phyloP scores from a whole-genome alignment of 2,329 filamentous ascomycete species.

The Fusarium xyrophilum region DNA sequence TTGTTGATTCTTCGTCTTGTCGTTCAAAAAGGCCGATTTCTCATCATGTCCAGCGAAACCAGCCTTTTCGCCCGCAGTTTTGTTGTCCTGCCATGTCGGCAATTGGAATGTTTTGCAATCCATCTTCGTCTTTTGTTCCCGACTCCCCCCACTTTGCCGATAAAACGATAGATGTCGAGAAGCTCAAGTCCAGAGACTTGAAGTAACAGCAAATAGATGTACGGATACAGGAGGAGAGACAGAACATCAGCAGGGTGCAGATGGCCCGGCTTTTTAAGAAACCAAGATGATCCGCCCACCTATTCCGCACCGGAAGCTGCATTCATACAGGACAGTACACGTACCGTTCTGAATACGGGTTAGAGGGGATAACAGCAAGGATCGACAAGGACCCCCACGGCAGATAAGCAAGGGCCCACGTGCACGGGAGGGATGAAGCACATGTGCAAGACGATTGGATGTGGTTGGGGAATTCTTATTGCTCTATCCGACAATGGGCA shows the following conservation, averaged over 20 bases:
- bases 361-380: neutral
- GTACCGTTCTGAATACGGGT: neutral
- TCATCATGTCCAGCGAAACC: neutral
- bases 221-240: too few species aligned
- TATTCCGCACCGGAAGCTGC: neutral
- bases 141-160: conserved; percentile 14
- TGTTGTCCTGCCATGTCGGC: conserved; percentile 9
- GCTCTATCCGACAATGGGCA: neutral
- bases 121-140: neutral
- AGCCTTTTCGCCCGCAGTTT: neutral
- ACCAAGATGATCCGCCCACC: neutral
- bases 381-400: conserved; percentile 1
- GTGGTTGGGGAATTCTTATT: neutral
- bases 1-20: neutral
- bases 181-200: neutral
- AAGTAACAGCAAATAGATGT: neutral
- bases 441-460: conserved; percentile 28
- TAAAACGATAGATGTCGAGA: neutral
- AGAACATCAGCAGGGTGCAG: conserved; percentile 1
- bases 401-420: conserved; percentile 12
- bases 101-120: conserved; percentile 15
- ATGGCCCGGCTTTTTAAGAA: conserved; percentile 11
- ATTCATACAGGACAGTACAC: neutral
- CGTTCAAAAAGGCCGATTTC: neutral
- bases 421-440: conserved; percentile 18